Base-by-base conservation (phyloP, 441 rosid genomes). In the Populus hybrid region DNA sequence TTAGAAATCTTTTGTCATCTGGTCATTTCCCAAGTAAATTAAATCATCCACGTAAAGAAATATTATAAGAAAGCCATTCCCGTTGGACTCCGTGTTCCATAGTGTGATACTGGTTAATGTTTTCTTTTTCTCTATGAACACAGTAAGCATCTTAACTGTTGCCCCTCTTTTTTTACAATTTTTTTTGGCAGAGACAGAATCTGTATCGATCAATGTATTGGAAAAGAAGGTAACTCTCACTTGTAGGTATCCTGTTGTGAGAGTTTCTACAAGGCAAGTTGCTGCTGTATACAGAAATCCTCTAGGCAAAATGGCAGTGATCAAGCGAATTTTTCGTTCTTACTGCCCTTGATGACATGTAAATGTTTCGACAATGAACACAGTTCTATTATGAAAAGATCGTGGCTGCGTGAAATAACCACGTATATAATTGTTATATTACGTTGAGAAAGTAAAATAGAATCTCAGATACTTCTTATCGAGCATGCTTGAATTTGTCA, bases 151-250 rank as follows among this genome's bases (percentile, higher is more conserved):
- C 40, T 68, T 20, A 8, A 68, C 40, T 34, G 8, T 20, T 18
- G 2, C 68, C 12, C 10, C 28, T 23, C 12, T 68, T 30, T 67
- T 32, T 30, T 9, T 3, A 16, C 16, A 7, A 6, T 75, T 8
- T 32, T 26, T 32, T 24, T 76, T 71, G 67, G 79, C 94, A 93
- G 95, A 88, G 80, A 92, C 94, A 38, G 90, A 92, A 69, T 91
- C 98, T 1, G 86, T 93, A 71, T 78, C 82, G 72, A 86, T 95
- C 75, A 83, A 89, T 78, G 87, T 88, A 42, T 46, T 85, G 86
- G 97, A 95, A 90, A 91, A 93, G 88, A 86, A 76, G 85, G 96
- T 92, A 61, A 93, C 90, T n/a, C 84, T 95, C 36, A 89, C 92
- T 4, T 88, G 92, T 76, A 88, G 81, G 84, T 88, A 92, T 76